Base-by-base conservation (phyloP, 345 rosid species). In the Citrus cavaleriei region DNA sequence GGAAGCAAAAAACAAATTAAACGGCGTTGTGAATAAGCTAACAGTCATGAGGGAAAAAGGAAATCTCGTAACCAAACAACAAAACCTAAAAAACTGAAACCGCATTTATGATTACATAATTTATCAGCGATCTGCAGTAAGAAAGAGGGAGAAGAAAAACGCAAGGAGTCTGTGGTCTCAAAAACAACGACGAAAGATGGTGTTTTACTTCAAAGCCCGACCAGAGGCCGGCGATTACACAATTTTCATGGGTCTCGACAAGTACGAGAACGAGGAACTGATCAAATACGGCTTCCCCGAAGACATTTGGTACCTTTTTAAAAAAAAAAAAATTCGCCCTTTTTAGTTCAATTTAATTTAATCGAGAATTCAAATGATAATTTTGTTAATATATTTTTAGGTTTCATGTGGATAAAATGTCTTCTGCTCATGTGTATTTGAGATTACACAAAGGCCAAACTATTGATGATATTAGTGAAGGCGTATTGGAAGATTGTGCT, bases 371-470 rank as follows among this genome's bases (percentile, higher is more conserved):
- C 24, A 10, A 5, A 8, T 30, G 38, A 49, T 25, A 12, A 38
- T 14, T 27, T 35, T 38, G 63, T 65, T 61, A 32, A 51, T 54
- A 19, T 35, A 9, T 73, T 78, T 68, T 28, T 85, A 96, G 99
- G 99, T 96, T 96, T 79, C 99, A 96, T 78, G 98, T 96, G 70
- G 99, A 96, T 79, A 94, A 96, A 82, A 96, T 96, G 98, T 96
- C 99, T 40, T 96, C 99, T 34, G 98, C 98, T 35, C 99, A 96
- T 85, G 99, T 96, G 81, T 96, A 96, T 87, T 38, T 96, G 72
- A 90, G 99, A 87, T 87, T 96, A 76, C 95, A 90, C 37, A 94
- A 87, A 76, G 95, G 97, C 74, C 97, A 96, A 88, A 84, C 93
- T 5, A 85, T 96, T 73, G 99, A 94, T 87, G 89, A 84, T 83